phyloP scores from a whole-genome alignment of 495 filamentous ascomycete genomes.

The Hypoxylon lenormandii region DNA sequence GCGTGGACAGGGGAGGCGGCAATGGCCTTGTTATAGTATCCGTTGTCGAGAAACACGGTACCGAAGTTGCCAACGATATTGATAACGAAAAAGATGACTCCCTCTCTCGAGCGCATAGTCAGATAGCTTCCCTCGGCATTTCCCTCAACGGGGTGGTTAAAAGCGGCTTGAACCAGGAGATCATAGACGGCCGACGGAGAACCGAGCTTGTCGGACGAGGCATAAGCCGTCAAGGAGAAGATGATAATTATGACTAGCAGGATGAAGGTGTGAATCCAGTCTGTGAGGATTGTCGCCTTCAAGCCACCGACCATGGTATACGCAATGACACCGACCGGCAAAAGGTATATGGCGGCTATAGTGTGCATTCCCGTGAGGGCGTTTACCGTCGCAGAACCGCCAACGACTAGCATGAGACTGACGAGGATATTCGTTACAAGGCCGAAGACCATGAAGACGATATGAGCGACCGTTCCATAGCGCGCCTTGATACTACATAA shows the following conservation, averaged over 20 bases:
- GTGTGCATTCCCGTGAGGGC: slow-evolving; percentile 88
- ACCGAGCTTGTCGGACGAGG: slow-evolving; percentile 78
- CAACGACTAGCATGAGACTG: slow-evolving; percentile 92
- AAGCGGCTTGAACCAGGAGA: slow-evolving; percentile 75
- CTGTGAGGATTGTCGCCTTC: slow-evolving; percentile 64
- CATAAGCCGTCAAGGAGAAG: slow-evolving; percentile 88
- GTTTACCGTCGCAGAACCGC: slow-evolving; percentile 86
- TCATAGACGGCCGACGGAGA: slow-evolving; percentile 86
- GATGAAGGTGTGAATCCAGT: slow-evolving; percentile 83
- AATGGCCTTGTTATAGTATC: slow-evolving; percentile 95
- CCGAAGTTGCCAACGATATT: slow-evolving; percentile 87
- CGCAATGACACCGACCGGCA: slow-evolving; percentile 84
- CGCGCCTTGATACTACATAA: slow-evolving; percentile 59
- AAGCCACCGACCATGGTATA: slow-evolving; percentile 72
- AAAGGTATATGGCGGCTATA: slow-evolving; percentile 88
- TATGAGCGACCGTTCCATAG: slow-evolving; percentile 72
- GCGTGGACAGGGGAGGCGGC: slow-evolving; percentile 89
- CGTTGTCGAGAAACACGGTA: slow-evolving; percentile 83
- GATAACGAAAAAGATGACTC: slow-evolving; percentile 96
- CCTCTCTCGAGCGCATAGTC: slow-evolving; percentile 88
- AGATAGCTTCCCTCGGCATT: slow-evolving; percentile 89
- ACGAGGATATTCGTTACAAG: slow-evolving; percentile 85
- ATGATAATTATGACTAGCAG: slow-evolving; percentile 89
- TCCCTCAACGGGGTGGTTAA: slow-evolving; percentile 80
- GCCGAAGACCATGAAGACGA: slow-evolving; percentile 83